phyloP scores from a whole-genome alignment of 331 rosid species.

The Acacia pycnantha region DNA sequence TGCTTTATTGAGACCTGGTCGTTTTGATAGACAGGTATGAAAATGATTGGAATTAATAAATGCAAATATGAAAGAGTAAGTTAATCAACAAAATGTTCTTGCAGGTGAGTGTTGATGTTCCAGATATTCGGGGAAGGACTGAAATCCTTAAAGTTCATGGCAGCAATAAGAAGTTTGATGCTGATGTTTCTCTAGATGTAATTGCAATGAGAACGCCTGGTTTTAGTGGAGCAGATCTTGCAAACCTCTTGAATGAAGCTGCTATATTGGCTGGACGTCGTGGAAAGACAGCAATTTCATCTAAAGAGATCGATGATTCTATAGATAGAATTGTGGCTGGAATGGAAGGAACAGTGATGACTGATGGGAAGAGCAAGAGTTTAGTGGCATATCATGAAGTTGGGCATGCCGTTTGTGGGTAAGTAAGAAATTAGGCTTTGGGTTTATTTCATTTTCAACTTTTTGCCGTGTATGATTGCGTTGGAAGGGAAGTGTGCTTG shows the following conservation, averaged over 20 bases:
- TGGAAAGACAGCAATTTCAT: constrained; percentile 77
- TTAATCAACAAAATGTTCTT: constrained; percentile 32
- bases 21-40: constrained; percentile 87
- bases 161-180: constrained; percentile 82
- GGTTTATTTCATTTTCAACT: constrained; percentile 17
- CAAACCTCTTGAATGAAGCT: constrained; percentile 94
- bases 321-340: constrained; percentile 98
- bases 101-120: constrained; percentile 93
- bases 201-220: constrained; percentile 99
- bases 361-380: constrained; percentile 97
- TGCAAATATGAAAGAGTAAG: background rate
- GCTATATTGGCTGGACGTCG: constrained; percentile 98
- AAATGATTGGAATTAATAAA: constrained; percentile 1
- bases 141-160: constrained; percentile 95
- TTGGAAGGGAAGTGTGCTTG: background rate
- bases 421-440: constrained; percentile 28
- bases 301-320: constrained; percentile 97
- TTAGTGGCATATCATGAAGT: constrained; percentile 97
- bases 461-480: background rate
- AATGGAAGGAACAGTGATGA: constrained; percentile 99
- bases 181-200: constrained; percentile 83
- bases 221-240: constrained; percentile 98
- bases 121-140: constrained; percentile 88
- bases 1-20: constrained; percentile 92
- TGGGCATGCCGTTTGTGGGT: constrained; percentile 99